Base-by-base conservation (phyloP, 169 alveolate species). In the Plasmodium chabaudi region DNA sequence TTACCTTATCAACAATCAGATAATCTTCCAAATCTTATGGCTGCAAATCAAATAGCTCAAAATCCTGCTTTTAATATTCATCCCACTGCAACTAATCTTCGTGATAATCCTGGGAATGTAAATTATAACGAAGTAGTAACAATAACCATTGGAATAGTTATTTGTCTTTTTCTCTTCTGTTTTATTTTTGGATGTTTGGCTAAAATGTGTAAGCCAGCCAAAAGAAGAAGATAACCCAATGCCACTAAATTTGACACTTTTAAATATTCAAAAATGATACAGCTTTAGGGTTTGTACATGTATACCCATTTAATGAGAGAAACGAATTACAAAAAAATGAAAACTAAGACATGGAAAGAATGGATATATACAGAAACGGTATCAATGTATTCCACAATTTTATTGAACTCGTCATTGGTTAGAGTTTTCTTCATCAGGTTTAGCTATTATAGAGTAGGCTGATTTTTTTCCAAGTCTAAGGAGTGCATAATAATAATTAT, bases 91-190 rank as follows among this genome's bases (percentile, higher is more conserved):
- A 57, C 88, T 13, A 75, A 64, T 23, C 64, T 75, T 5, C 47
- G 88, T 15, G 88, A 51, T 23, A 75, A 75, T 2, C 88, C 88
- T 63, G 88, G 88, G 17, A 75, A 75, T 63, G 88, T 75, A 21
- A 75, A 61, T 44, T 75, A 61, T 44, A 75, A 75, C 23, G 88
- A 75, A 9, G 75, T 75, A 0, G 77, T 75, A 7, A 75, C 73
- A 0, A 75, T 75, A 63, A 75, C 88, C 2, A 75, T 75, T 23
- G 88, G 88, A 12, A 61, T 75, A 1, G 55, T 75, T 27, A 57
- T 75, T 25, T 57, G 88, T 61, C 88, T 75, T 19, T 21, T 75
- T 34, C 88, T 75, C 44, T 75, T 75, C 21, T 75, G 88, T 13
- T 75, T 75, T 68, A 67, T 75, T 19, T 75, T 64, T 53, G 88